Percentiles rank a stretch among this genome's conserved stretches.
phyloP scores from a whole-genome alignment of 495 filamentous ascomycete species.

The Aspergillus saccharolyticus region DNA sequence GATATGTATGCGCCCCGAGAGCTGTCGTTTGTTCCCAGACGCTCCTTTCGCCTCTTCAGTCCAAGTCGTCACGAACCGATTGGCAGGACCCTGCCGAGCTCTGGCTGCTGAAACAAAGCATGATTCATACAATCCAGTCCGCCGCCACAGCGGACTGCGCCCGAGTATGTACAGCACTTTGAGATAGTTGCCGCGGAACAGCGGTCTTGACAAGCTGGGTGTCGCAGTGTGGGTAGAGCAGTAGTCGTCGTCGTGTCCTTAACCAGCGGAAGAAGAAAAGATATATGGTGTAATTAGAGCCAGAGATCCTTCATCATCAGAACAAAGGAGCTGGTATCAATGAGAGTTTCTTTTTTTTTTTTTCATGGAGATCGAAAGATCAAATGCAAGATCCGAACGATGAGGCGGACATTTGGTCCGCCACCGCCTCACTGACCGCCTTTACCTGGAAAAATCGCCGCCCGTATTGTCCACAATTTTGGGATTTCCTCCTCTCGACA shows the following conservation, averaged over 20 bases:
- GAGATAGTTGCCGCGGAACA: constrained; percentile 10
- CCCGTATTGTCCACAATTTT: constrained; percentile 19
- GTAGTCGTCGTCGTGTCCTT: not conserved
- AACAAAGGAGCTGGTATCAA: not conserved
- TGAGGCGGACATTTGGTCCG: not conserved
- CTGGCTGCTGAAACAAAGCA: constrained; percentile 8
- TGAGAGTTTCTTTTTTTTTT: no score
- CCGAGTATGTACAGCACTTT: constrained; percentile 36
- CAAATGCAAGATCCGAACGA: not conserved
- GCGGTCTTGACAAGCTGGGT: not conserved
- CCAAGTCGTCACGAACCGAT: constrained; percentile 30
- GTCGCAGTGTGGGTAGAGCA: not conserved
- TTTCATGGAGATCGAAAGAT: not conserved
- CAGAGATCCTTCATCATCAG: not conserved
- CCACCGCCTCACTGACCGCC: constrained; percentile 23
- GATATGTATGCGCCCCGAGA: constrained; percentile 53
- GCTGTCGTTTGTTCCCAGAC: constrained; percentile 16
- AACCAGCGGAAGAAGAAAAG: not conserved
- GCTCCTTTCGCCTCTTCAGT: constrained; percentile 27
- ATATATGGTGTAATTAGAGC: not conserved
- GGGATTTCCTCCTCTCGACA: constrained; percentile 2
- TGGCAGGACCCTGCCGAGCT: not conserved
- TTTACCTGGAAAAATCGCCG: constrained; percentile 16
- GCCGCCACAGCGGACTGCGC: constrained; percentile 39
- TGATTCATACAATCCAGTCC: constrained; percentile 24